Conservation (phyloP, 305 asterid genomes). For the Stenogyne calaminthoides region DNA sequence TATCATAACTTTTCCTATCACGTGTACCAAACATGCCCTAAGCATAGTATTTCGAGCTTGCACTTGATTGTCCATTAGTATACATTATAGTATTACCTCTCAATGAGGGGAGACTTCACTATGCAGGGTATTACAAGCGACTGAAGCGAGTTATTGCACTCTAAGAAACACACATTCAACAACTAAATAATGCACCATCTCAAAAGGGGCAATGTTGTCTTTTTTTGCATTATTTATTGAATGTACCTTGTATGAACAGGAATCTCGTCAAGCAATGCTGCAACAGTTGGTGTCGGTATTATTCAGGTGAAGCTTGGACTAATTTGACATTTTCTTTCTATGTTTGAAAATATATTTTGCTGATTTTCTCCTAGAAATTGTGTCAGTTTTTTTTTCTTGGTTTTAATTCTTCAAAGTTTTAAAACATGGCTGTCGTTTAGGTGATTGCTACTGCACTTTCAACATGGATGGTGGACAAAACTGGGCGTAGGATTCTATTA, state of each 20-base stretch:
- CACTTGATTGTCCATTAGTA: neutral
- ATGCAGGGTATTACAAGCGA: neutral
- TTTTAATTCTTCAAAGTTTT: conserved; percentile 6
- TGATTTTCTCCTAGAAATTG: neutral
- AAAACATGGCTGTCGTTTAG: conserved; percentile 36
- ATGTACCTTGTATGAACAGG: conserved; percentile 50
- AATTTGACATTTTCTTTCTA: neutral
- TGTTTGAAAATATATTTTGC: neutral
- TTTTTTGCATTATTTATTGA: neutral
- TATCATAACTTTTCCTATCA: too few species aligned
- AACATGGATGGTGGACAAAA: conserved; percentile 84
- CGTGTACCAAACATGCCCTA: too few species aligned
- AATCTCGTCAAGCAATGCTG: conserved; percentile 76
- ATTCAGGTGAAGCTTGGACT: conserved; percentile 61
- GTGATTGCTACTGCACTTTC: conserved; percentile 87
- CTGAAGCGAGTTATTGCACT: neutral
- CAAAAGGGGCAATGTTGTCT: neutral
- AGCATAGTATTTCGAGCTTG: neutral
- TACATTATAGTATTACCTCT: neutral
- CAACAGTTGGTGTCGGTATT: conserved; percentile 80
- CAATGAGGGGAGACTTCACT: neutral
- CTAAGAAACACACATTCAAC: neutral
- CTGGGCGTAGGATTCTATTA: conserved; percentile 84
- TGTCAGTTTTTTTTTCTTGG: too few species aligned
- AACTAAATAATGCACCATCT: neutral